Base-by-base conservation (phyloP, 306 rosid species). In the Arachis stenosperma region DNA sequence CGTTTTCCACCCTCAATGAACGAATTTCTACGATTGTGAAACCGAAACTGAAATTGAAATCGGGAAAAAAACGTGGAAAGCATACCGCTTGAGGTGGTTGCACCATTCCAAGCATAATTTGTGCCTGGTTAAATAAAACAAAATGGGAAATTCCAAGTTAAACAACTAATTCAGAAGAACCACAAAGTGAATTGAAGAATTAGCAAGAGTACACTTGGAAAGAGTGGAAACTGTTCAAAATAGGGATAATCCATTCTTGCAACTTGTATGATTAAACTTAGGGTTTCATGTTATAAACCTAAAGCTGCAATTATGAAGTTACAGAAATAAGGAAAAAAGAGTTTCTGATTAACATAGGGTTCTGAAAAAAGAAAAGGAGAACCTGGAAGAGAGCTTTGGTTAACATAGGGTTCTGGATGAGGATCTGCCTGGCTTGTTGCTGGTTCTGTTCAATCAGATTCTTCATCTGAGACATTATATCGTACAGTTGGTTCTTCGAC, bases 361-460 rank as follows among this genome's bases (percentile, higher is more conserved):
- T 95, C 90, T 95, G 98, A 69, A 91, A 22, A 22, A 22, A 22
- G 27, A 22, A 22, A 14, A 46, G 2, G 13, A 70, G 5, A 58
- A 94, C 99, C 97, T 94, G 99, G 66, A 94, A 94, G 70, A 94
- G 99, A 4, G 97, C 93, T 91, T 87, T 95, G 41, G 99, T 95
- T 47, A 95, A 79, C 42, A 75, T 78, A 14, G 99, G 98, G 70
- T 95, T 95, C 90, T 95, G 98, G 71, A 91, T 91, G 61, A 95
- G 97, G 70, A 95, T 95, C 74, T 85, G 95, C 71, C 90, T 83
- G 36, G 99, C 99, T 76, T 95, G 99, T 36, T 83, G 93, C 82
- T 88, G 95, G 82, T 95, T 95, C 86, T 91, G 98, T 50, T 91
- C 98, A 55, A 95, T 91, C 66, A 95, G 78, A 53, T 70, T 82